phyloP scores from a whole-genome alignment of 1,284 basidiomycete species.

The Ceratobasidium sp. region DNA sequence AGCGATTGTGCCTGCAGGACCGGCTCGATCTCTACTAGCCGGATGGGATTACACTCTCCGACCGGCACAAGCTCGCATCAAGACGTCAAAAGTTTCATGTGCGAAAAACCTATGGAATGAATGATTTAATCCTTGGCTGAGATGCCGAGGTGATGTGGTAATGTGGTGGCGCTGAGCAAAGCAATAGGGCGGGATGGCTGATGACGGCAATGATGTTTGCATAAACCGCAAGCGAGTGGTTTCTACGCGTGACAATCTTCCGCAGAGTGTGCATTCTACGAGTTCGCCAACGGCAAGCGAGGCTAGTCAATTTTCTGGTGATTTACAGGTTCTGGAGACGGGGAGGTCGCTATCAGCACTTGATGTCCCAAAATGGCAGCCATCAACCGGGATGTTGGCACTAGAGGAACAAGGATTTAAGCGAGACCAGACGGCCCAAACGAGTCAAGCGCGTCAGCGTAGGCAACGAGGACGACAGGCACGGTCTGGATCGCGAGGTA shows the following conservation, averaged over 20 bases:
- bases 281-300: background rate
- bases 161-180: background rate
- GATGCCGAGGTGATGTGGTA: background rate
- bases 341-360: background rate
- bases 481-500: constrained; percentile 1
- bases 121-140: background rate
- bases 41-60: no score
- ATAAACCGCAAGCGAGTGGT: background rate
- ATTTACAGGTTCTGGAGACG: background rate
- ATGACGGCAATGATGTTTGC: background rate
- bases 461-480: background rate
- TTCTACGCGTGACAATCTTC: background rate
- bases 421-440: background rate
- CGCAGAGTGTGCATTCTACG: background rate
- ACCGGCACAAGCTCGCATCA: background rate
- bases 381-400: background rate
- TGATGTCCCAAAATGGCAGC: background rate
- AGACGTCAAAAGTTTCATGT: background rate
- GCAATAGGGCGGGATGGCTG: background rate
- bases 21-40: background rate
- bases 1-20: no score
- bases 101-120: background rate
- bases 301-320: background rate
- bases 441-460: background rate
- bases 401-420: background rate